phyloP scores from a whole-genome alignment of 352 stramenopile genomes.

The Phytophthora brassicae region DNA sequence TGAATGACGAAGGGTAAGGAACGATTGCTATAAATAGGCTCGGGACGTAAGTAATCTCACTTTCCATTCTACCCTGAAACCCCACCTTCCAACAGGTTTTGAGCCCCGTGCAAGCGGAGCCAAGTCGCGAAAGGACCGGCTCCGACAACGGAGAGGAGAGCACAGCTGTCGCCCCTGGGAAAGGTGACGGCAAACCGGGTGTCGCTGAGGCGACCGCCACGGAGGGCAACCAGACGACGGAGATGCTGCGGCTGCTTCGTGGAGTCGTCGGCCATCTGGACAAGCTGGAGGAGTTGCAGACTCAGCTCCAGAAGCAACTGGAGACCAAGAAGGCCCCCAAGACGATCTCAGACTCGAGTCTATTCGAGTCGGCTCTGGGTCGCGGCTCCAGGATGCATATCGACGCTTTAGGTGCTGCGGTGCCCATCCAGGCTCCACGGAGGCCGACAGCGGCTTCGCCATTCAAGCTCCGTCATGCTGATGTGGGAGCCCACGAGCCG shows the following conservation, averaged over 20 bases:
- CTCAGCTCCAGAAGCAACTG: constrained; percentile 1
- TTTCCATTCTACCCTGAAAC: no score
- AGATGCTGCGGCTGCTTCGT: constrained; percentile 6
- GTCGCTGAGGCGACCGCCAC: not conserved
- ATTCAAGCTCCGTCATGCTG: not conserved
- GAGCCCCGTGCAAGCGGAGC: constrained; percentile 5
- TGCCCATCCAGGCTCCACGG: not conserved
- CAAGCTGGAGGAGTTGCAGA: constrained; percentile 3
- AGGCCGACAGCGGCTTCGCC: not conserved
- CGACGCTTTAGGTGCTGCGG: not conserved
- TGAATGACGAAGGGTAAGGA: no score
- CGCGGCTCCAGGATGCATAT: not conserved
- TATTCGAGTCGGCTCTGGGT: not conserved
- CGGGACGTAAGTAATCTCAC: no score
- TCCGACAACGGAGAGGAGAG: constrained; percentile 7
- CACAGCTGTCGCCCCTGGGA: not conserved
- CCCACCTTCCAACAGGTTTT: no score
- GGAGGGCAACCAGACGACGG: not conserved
- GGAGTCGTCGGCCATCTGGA: constrained; percentile 1
- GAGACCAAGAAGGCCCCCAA: constrained; percentile 1
- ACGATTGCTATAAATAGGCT: no score
- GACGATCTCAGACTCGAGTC: not conserved
- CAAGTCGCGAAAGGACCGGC: not conserved
- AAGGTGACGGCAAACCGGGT: not conserved
- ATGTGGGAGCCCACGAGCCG: not conserved